Conservation (phyloP, 2,329 filamentous ascomycete species). For the Thermoascus crustaceus region DNA sequence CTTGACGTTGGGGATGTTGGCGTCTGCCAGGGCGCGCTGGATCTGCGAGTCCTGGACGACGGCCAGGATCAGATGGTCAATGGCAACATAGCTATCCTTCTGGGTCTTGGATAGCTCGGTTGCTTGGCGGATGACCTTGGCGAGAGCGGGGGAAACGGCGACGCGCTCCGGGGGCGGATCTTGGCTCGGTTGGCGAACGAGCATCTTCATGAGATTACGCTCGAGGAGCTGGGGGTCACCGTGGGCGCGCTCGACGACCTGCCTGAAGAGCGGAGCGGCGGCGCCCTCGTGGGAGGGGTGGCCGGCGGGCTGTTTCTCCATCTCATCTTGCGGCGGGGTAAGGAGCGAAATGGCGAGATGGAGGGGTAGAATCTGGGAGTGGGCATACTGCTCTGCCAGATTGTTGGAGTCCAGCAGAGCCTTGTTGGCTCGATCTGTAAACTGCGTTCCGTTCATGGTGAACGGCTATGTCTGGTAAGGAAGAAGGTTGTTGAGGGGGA, state of each 20-base stretch:
- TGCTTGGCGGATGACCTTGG: conserved; percentile 72
- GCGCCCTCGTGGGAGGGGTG: conserved; percentile 59
- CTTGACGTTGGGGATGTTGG: conserved; percentile 86
- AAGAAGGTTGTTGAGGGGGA: background rate
- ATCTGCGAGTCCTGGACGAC: conserved; percentile 71
- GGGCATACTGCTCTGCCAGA: conserved; percentile 80
- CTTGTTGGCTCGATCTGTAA: conserved; percentile 87
- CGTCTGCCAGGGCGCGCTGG: conserved; percentile 66
- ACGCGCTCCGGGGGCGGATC: conserved; percentile 88
- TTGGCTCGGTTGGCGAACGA: conserved; percentile 88
- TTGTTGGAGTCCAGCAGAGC: conserved; percentile 81
- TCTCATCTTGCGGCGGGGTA: conserved; percentile 46
- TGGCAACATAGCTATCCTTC: conserved; percentile 88
- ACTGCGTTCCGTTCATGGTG: conserved; percentile 49
- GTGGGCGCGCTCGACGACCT: conserved; percentile 88
- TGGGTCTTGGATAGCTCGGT: conserved; percentile 93
- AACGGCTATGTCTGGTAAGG: conserved; percentile 1
- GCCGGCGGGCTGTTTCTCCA: conserved; percentile 62
- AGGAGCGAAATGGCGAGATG: conserved; percentile 63
- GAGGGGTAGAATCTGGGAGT: conserved; percentile 82
- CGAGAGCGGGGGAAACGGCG: conserved; percentile 71
- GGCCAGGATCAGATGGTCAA: conserved; percentile 86
- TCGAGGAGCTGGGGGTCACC: conserved; percentile 87
- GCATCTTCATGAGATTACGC: conserved; percentile 77
- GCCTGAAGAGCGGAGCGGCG: conserved; percentile 73